Evolutionary conservation across 805 yeast genomes (phyloP).

Genomic region (Myxozyma neglecta): DNA sequence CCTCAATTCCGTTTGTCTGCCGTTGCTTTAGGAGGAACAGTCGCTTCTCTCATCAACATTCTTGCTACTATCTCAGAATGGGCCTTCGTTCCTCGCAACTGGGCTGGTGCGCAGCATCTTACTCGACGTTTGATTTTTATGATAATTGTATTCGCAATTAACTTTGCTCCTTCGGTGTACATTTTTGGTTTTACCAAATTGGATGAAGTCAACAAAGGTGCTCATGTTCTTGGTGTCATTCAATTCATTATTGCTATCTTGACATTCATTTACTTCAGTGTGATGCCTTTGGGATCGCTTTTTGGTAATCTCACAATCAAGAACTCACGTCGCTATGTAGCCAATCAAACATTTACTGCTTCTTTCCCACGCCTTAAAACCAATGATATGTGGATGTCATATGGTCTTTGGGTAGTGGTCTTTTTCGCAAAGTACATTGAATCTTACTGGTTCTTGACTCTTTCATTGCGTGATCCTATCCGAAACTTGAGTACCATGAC

Average conservation of each 20-base stretch:
- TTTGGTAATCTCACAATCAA: slow-evolving; percentile 90
- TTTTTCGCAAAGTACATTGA: slow-evolving; percentile 86
- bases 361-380: slow-evolving; percentile 78
- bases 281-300: slow-evolving; percentile 96
- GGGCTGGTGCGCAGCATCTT: slow-evolving; percentile 99
- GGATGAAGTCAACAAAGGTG: slow-evolving; percentile 64
- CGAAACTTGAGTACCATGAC: slow-evolving; percentile 79
- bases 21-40: slow-evolving; percentile 86
- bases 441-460: slow-evolving; percentile 87
- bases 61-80: slow-evolving; percentile 89
- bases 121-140: slow-evolving; percentile 82
- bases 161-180: slow-evolving; percentile 83
- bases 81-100: slow-evolving; percentile 93
- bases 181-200: slow-evolving; percentile 79
- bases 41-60: slow-evolving; percentile 80
- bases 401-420: slow-evolving; percentile 83
- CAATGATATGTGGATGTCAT: slow-evolving; percentile 94
- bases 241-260: slow-evolving; percentile 85
- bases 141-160: slow-evolving; percentile 61
- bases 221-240: slow-evolving; percentile 76
- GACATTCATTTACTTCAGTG: slow-evolving; percentile 79
- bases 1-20: slow-evolving; percentile 92
- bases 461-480: slow-evolving; percentile 91
- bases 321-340: slow-evolving; percentile 80
- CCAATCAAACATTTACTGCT: slow-evolving; percentile 95